Evolutionary conservation across 2,329 filamentous ascomycete genomes (phyloP), one percentile per base, ranked within the genome.

Genomic region (Colletotrichum sansevieriae): DNA sequence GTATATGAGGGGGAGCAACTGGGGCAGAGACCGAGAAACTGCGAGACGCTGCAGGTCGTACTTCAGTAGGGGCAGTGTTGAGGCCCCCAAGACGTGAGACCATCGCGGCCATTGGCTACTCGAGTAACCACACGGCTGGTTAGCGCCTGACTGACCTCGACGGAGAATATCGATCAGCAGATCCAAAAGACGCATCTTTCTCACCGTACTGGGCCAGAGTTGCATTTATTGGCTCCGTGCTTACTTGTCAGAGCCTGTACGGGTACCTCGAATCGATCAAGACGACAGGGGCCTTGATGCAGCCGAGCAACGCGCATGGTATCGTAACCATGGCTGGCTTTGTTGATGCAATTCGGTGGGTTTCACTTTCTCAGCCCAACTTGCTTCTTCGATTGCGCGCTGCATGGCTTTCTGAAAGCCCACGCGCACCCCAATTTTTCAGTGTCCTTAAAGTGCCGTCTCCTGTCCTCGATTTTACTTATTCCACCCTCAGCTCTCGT

Each of bases 281-380:
- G 12, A n/a, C 6, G 52, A 59, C 62, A 68, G 56, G 65, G 62
- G 55, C 43, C 46, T 29, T 15, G 29, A 64, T 46, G 60, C 56
- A 47, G 56, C 56, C 43, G 25, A 20, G 43, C 41, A 12, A 1
- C 65, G 61, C 65, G 60, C 54, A 47, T 33, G n/a, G 54, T 55
- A 65, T 52, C n/a, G 65, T 58, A 64, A 37, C 47, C 47, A 52
- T n/a, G 25, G 11, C 25, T 41, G 51, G 29, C 43, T 22, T 58
- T 44, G 35, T 52, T 41, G 18, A 68, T 65, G 62, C 54, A 64
- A 65, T 60, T 68, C 60, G 65, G 60, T 60, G 65, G 63, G 65
- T 65, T 68, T 65, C 65, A 68, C 4, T 4, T 22, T 12, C 59
- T 63, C 65, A 68, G 65, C 65, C 61, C 65, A 68, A 44, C 39